Evolutionary conservation across 1,284 basidiomycete genomes (phyloP).

Genomic region (Puccinia horiana): DNA sequence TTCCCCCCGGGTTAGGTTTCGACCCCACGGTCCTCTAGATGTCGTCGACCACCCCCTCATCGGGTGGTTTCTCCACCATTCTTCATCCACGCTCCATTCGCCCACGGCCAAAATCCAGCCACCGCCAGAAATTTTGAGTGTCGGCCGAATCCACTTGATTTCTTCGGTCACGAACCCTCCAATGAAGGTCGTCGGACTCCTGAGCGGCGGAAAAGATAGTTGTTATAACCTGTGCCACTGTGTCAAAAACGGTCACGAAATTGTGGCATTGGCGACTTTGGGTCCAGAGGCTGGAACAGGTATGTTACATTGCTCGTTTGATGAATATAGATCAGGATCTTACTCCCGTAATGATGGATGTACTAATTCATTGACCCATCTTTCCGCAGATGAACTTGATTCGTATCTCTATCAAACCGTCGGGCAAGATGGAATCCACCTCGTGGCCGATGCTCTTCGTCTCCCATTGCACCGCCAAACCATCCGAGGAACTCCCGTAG

Average conservation of each 20-base stretch:
- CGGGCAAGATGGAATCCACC: constrained; percentile 87
- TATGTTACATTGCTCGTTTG: constrained; percentile 56
- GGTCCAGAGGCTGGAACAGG: constrained; percentile 81
- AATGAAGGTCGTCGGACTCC: constrained; percentile 92
- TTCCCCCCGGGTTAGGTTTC: no score
- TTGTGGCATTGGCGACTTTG: constrained; percentile 85
- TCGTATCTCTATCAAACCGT: constrained; percentile 99
- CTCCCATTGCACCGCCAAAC: constrained; percentile 80
- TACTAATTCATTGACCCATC: background rate
- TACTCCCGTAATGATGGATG: background rate
- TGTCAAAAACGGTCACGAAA: constrained; percentile 78
- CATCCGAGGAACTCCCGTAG: constrained; percentile 78
- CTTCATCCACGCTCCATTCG: no score
- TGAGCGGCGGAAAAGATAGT: constrained; percentile 97
- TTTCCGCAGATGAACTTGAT: constrained; percentile 85
- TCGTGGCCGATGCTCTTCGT: constrained; percentile 79
- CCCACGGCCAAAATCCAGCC: no score
- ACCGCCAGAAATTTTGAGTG: no score
- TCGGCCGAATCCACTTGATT: no score
- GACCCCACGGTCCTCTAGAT: no score
- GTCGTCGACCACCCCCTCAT: no score
- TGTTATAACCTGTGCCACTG: constrained; percentile 95
- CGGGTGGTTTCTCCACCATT: no score
- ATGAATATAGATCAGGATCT: background rate
- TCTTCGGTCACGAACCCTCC: background rate